These are phyloP conservation scores for Diutina rugosa DNA, from an alignment of 1,139 yeast species.

Conservation along the genomic window DNA sequence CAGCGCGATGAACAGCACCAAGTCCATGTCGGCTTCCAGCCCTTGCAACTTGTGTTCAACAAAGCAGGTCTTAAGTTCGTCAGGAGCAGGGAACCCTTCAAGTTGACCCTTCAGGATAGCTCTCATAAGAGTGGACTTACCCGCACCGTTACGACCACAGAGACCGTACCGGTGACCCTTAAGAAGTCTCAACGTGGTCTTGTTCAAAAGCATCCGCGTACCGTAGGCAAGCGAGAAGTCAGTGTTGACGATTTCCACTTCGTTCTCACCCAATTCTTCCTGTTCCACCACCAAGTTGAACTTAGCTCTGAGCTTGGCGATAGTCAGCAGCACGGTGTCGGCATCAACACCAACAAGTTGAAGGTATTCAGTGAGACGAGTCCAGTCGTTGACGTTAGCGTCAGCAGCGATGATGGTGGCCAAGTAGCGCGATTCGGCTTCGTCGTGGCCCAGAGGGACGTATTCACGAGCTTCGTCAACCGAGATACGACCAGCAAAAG, in stretches of 20 bases:
- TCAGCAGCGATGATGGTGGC: slow-evolving; percentile 47
- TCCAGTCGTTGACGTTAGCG: slow-evolving; percentile 89
- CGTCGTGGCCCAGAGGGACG: slow-evolving; percentile 22
- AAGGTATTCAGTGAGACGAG: slow-evolving; percentile 48
- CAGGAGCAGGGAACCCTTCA: slow-evolving; percentile 93
- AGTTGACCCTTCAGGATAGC: slow-evolving; percentile 94
- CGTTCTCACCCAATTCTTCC: slow-evolving; percentile 47
- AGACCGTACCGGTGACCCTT: slow-evolving; percentile 97
- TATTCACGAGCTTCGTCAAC: slow-evolving; percentile 39
- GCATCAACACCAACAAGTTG: slow-evolving; percentile 24
- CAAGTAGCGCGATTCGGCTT: slow-evolving; percentile 34
- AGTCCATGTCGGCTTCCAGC: slow-evolving; percentile 81
- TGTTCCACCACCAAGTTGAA: slow-evolving; percentile 48
- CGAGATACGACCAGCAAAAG: slow-evolving; percentile 64
- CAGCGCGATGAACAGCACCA: slow-evolving; percentile 78
- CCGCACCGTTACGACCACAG: slow-evolving; percentile 98
- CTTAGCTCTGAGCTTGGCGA: slow-evolving; percentile 34
- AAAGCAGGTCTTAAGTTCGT: slow-evolving; percentile 82
- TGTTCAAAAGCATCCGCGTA: slow-evolving; percentile 90
- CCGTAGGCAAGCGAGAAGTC: slow-evolving; percentile 96
- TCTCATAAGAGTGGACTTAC: slow-evolving; percentile 95
- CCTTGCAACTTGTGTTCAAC: slow-evolving; percentile 97
- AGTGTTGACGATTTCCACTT: slow-evolving; percentile 78
- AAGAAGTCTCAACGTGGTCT: slow-evolving; percentile 72
- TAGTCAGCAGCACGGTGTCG: slow-evolving; percentile 18